Conservation (phyloP, 208 protist species). For the Tritrichomonas musculus region DNA sequence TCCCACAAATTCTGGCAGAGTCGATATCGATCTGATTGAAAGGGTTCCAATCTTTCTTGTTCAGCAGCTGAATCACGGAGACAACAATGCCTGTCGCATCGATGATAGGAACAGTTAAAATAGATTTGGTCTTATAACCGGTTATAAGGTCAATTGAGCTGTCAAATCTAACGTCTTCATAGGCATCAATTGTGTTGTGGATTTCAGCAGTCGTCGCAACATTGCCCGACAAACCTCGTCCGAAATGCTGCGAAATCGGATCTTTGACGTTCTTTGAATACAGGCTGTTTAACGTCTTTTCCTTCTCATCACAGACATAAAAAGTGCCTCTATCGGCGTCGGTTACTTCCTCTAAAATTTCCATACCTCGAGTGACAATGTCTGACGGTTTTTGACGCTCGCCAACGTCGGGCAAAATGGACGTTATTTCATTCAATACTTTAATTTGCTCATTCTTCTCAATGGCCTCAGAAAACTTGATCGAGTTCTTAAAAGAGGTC, state of each 20-base stretch:
- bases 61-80: not conserved
- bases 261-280: not conserved
- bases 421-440: not conserved
- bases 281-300: not conserved
- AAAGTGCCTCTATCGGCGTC: not conserved
- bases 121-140: not conserved
- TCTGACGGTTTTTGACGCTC: not conserved
- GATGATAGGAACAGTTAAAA: not conserved
- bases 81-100: not conserved
- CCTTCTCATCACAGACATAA: not conserved
- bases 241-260: not conserved
- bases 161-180: not conserved
- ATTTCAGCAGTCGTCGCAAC: not conserved
- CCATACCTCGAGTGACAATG: not conserved
- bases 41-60: slow-evolving; percentile 6
- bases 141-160: not conserved
- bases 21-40: not conserved
- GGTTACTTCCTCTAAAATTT: not conserved
- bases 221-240: not conserved
- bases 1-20: too few species aligned
- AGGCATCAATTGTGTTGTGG: not conserved
- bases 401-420: not conserved
- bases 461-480: not conserved
- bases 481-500: not conserved
- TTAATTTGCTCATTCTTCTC: not conserved